Base-by-base conservation (phyloP, 805 yeast genomes). In the Hanseniaspora taiwanica region DNA sequence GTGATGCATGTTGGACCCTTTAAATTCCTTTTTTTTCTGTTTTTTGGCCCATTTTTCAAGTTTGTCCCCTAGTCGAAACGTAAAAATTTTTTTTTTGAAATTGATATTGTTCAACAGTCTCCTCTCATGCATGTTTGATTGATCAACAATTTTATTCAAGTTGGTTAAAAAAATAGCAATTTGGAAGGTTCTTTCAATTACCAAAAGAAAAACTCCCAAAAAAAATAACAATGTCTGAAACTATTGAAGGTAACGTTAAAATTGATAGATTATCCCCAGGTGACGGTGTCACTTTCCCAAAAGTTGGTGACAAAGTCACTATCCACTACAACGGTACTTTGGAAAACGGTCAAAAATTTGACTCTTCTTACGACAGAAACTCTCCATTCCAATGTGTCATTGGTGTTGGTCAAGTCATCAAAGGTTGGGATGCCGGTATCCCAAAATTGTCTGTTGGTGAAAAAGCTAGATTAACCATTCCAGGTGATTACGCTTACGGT, bases 291-390 rank as follows among this genome's bases (percentile, higher is more conserved):
- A 79, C 78, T 54, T 87, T 70, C 76, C 96, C 97, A 58, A 69
- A 80, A 63, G 60, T 68, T 32, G 96, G 96, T 53, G 96, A 87
- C 66, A 65, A 69, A 48, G 91, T 89, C 50, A 79, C 96, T 48
- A 89, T 89, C 59, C 96, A 89, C 69, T 89, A 89, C 76, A 81
- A 83, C 40, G 97, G 97, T 54, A 86, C 94, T 43, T 73, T 89
- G 58, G 94, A 84, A 64, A 82, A 83, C 64, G 97, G 97, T 55
- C 85, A 83, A 70, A 84, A 84, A 67, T 89, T 89, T 60, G 97
- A 89, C 64, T 84, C 96, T 40, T 86, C 96, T 42, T 74, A 86
- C 53, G 94, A 85, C 71, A 80, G 96, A 68, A 91, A 91, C 58
- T 76, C 81, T 63, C 96, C 97, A 50, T 89, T 89, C 78, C 89